Evolutionary conservation across 169 alveolate genomes (phyloP).

Genomic region (Eimeria necatrix): DNA sequence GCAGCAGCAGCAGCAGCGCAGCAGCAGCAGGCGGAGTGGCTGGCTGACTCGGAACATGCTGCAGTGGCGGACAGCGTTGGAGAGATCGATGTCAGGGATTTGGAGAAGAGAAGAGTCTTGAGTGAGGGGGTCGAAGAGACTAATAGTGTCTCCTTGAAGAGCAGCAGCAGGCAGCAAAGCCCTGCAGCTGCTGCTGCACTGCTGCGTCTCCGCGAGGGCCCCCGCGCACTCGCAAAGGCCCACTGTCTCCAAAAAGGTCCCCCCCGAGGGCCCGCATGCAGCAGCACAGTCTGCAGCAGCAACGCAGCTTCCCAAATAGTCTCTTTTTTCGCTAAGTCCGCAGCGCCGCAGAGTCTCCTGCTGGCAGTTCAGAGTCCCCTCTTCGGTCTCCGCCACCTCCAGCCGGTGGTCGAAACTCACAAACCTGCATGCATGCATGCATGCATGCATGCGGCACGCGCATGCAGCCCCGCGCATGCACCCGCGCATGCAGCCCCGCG

Average conservation of each 20-base stretch:
- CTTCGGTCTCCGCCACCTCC: slow-evolving; percentile 60
- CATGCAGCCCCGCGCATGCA: too few relatives aligned
- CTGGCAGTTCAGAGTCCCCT: slow-evolving; percentile 70
- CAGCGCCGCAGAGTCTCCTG: slow-evolving; percentile 46
- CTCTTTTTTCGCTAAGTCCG: slow-evolving; percentile 1
- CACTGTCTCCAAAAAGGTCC: slow-evolving; percentile 44
- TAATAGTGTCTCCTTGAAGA: slow-evolving; percentile 23
- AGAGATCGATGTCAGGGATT: slow-evolving; percentile 39
- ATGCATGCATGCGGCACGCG: too few relatives aligned
- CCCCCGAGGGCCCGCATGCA: slow-evolving; percentile 76
- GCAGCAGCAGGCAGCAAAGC: slow-evolving; percentile 43
- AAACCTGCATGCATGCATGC: slow-evolving; percentile 19
- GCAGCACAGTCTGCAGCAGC: slow-evolving; percentile 65
- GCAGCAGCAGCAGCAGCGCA: too few relatives aligned
- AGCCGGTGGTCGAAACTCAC: slow-evolving; percentile 67
- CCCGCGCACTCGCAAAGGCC: slow-evolving; percentile 79
- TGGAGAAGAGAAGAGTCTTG: slow-evolving; percentile 8
- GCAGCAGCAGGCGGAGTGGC: too few relatives aligned
- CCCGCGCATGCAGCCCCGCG: too few relatives aligned
- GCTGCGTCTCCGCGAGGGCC: slow-evolving; percentile 59
- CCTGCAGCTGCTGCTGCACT: slow-evolving; percentile 73
- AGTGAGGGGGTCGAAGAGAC: slow-evolving; percentile 2
- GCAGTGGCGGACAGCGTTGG: slow-evolving; percentile 31
- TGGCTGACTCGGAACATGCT: slow-evolving; percentile 53
- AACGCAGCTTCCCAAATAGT: slow-evolving; percentile 70